These are phyloP conservation scores for Alisma plantagoaquatica DNA, from an alignment of 106 monocot species.

Conservation along the genomic window DNA sequence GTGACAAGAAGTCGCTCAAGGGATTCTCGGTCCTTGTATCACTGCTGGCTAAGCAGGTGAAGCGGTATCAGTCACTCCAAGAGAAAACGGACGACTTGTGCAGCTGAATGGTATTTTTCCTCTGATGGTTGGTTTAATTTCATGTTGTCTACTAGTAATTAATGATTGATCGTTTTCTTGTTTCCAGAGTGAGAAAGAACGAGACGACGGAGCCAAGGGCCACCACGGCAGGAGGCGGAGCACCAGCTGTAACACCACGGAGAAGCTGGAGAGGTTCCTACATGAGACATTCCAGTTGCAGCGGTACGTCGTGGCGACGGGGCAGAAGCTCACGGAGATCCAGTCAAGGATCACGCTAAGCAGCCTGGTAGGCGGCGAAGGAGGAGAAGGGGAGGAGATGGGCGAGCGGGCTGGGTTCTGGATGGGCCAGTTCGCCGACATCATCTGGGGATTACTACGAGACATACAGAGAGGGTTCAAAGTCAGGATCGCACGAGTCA, in stretches of 20 bases:
- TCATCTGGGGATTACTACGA: constrained; percentile 38
- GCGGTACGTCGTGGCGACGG: constrained; percentile 74
- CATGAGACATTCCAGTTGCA: constrained; percentile 87
- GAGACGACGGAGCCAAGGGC: too few species aligned
- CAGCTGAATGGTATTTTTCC: constrained; percentile 72
- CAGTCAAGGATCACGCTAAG: constrained; percentile 38
- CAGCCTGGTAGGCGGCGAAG: constrained; percentile 8
- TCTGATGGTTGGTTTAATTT: too few species aligned
- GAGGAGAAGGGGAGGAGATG: too few species aligned
- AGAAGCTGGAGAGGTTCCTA: constrained; percentile 41
- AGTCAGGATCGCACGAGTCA: constrained; percentile 63
- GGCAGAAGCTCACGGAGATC: constrained; percentile 70
- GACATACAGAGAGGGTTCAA: constrained; percentile 80
- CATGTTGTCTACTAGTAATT: too few species aligned
- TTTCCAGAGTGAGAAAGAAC: too few species aligned
- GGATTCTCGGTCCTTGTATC: constrained; percentile 32
- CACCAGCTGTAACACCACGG: too few species aligned
- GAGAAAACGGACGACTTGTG: constrained; percentile 71
- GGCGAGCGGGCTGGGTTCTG: constrained; percentile 39
- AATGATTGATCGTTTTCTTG: too few species aligned
- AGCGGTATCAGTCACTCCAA: constrained; percentile 74
- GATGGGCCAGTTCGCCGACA: constrained; percentile 51
- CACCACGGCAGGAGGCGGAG: too few species aligned
- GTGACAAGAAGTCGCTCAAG: constrained; percentile 19
- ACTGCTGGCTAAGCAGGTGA: constrained; percentile 69